Conservation (phyloP, 129 eudicot genomes). For the Saussurea involucrata region DNA sequence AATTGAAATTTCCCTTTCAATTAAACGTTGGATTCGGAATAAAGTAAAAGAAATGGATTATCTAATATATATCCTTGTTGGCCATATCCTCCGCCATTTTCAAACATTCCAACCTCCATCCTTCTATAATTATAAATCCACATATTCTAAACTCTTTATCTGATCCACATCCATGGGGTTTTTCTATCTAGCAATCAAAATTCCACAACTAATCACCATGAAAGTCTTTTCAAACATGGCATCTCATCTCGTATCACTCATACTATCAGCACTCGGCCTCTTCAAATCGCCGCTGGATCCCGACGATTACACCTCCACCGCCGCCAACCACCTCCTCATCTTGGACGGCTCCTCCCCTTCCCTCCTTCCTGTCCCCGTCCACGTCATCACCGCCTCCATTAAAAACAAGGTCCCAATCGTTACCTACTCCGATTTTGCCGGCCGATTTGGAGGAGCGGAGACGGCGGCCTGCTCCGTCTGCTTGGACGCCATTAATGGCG, state of each 20-base stretch:
- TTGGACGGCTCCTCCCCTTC: conserved; percentile 53
- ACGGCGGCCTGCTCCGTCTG: conserved; percentile 26
- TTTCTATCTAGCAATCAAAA: conserved; percentile 35
- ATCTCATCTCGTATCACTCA: conserved; percentile 26
- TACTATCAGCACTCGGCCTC: conserved; percentile 36
- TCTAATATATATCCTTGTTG: no score
- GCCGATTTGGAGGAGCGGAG: not conserved
- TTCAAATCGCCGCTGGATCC: conserved; percentile 44
- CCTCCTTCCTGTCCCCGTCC: conserved; percentile 45
- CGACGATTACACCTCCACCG: conserved; percentile 20
- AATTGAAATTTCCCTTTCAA: no score
- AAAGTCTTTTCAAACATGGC: conserved; percentile 25
- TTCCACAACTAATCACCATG: conserved; percentile 27
- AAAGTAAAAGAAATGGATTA: no score
- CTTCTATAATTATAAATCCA: no score
- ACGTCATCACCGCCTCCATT: conserved; percentile 44
- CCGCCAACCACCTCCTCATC: conserved; percentile 36
- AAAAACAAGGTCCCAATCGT: conserved; percentile 35
- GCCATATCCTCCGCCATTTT: no score
- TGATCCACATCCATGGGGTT: conserved; percentile 29
- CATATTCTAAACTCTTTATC: not conserved
- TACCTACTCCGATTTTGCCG: conserved; percentile 20
- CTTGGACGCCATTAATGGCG: conserved; percentile 1
- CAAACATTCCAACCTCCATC: no score
- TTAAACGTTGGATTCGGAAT: no score